Base-by-base conservation (phyloP, 2,329 filamentous ascomycete genomes). In the Pleomassaria siparia region DNA sequence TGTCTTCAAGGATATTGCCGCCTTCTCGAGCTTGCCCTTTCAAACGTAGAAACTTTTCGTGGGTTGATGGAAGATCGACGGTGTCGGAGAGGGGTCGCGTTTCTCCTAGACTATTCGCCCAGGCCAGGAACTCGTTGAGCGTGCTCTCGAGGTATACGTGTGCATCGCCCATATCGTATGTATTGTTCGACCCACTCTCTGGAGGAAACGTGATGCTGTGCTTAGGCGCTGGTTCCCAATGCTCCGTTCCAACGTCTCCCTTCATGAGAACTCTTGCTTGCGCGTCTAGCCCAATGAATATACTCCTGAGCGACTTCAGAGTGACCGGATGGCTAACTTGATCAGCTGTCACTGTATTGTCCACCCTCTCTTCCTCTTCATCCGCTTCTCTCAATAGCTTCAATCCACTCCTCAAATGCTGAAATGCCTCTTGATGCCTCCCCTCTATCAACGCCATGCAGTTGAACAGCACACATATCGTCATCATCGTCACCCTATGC, bases 371-470 rank as follows among this genome's bases (percentile, higher is more conserved):
- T 3, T 22, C 33, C n/a, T 43, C 44, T 12, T 50, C 25, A 11
- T 68, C 63, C 9, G 60, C 48, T 40, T 70, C 63, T 28, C 56
- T 53, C 7, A 70, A 43, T 30, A 70, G 58, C 30, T 59, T 58
- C 16, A 70, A 48, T 1, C 65, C 66, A 24, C 60, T 63, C 2
- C 63, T 55, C 11, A 67, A 44, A 45, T 70, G 66, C 22, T 61
- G 54, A 1, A 68, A 43, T 6, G 63, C 64, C 2, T 53, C 52
- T 20, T 43, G 46, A 21, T 64, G 59, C 26, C 68, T 62, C 4
- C 64, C 63, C 44, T 69, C 63, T 2, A 70, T 52, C 36, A 62
- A 66, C 12, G 62, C 60, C 48, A 68, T 55, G 42, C 54, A 66
- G 40, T 58, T 56, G 45, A 68, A 68, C 2, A 69, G 44, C 4